Base-by-base conservation (phyloP, 768 basidiomycete species). In the Termitomyces eurrhizus region DNA sequence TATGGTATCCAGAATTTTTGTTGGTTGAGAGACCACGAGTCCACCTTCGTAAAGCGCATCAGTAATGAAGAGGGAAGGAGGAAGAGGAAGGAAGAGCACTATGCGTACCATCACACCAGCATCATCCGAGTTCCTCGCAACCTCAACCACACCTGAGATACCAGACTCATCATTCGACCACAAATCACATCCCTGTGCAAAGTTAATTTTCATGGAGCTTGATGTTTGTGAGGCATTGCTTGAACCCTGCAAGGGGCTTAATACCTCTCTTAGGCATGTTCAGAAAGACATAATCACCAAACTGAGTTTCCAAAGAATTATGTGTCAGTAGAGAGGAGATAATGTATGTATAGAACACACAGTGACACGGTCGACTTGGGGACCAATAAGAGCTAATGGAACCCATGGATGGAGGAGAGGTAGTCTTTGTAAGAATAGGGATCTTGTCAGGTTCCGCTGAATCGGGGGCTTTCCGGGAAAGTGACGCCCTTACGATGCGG, bases 231-330 rank as follows among this genome's bases (percentile, higher is more conserved):
- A 89, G 76, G 64, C 78, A 74, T 63, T 85, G 76, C 44, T 77
- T 79, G 69, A 89, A 84, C 29, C 86, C 88, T 11, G 80, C 77
- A 21, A 88, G 75, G 0, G 87, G 87, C 1, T 82, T 78, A 44
- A 86, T 79, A 12, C 80, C 84, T 54, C 85, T 86, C 16, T 79
- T 64, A 82, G 79, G 74, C n/a, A n/a, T n/a, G n/a, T n/a, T n/a
- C n/a, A n/a, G n/a, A n/a, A 88, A 89, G 37, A 89, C 85, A 66
- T 89, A 88, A 73, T 89, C 87, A 5, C 87, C 84, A n/a, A 61
- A 61, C 60, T 61, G n/a, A 4, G 39, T 24, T 26, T 14, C 11
- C 2, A n/a, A 12, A 24, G 9, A 33, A 11, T 4, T 13, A 2
- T 18, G 7, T 0, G 46, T 24, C 26, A 37, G 41, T 52, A 18